Evolutionary conservation across 352 stramenopile genomes (phyloP).

Genomic region (Phytophthora podocarpi): DNA sequence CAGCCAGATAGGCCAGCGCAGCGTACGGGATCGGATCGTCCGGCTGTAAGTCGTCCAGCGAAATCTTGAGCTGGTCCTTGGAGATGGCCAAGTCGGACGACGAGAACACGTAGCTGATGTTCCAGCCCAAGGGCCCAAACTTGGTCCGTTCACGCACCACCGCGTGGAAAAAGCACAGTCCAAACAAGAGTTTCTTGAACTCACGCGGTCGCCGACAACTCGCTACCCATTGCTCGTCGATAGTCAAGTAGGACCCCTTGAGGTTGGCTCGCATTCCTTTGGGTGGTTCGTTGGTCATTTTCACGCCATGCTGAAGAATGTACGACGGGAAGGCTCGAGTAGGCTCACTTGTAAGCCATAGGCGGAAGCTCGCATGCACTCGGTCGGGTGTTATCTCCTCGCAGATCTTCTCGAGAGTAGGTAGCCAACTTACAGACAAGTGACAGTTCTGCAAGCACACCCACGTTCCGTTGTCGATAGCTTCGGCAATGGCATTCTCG

Average conservation of each 20-base stretch:
- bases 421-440: conserved; percentile 94
- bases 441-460: conserved; percentile 97
- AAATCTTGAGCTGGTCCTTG: conserved; percentile 88
- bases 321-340: conserved; percentile 93
- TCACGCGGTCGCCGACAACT: conserved; percentile 59
- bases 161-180: conserved; percentile 94
- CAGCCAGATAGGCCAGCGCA: conserved; percentile 90
- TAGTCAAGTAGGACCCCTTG: conserved; percentile 90
- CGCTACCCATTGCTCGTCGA: conserved; percentile 78
- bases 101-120: conserved; percentile 91
- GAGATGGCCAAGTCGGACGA: conserved; percentile 86
- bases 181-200: conserved; percentile 89
- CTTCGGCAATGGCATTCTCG: conserved; percentile 92
- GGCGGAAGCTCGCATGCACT: conserved; percentile 91
- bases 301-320: conserved; percentile 93
- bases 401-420: conserved; percentile 93
- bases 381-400: conserved; percentile 94
- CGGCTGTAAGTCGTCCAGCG: conserved; percentile 67
- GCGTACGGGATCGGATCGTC: conserved; percentile 88
- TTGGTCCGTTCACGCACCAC: conserved; percentile 87
- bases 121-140: conserved; percentile 87
- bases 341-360: conserved; percentile 96
- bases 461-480: conserved; percentile 93
- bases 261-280: conserved; percentile 95
- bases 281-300: conserved; percentile 96